Base-by-base conservation (phyloP, 768 basidiomycete genomes). In the Suillus brevipes region DNA sequence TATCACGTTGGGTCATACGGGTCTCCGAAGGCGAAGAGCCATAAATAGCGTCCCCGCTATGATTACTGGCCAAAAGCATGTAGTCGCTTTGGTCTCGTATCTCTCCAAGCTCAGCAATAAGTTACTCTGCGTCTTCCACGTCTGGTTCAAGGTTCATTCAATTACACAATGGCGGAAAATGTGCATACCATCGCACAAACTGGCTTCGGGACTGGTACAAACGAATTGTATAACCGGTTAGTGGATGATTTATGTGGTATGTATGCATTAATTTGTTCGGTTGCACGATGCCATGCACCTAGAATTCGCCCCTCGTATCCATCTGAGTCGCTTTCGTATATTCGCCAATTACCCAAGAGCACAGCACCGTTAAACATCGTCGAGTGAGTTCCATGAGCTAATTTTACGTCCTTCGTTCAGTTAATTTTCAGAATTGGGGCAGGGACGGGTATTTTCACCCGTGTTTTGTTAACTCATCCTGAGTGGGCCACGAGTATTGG, bases 391-490 rank as follows among this genome's bases (percentile, higher is more conserved):
- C 9, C 45, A 47, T 47, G 9, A 47, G n/a, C 6, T 23, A 42
- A 18, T 10, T 28, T 10, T 50, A 45, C 25, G 25, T 28, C 52
- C 58, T n/a, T 49, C n/a, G n/a, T 53, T 60, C 16, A 43, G 25
- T 49, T 43, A 14, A 18, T 37, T 23, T 31, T 62, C 68, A 94
- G 92, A 72, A 83, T 93, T 38, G 95, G 94, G 14, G 79, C 90
- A 5, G 95, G 95, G 31, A 95, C 94, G 2, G 95, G 95, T 16
- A 87, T 97, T 62, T 96, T 95, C 76, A 93, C 94, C 18, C 86
- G 93, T 12, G 89, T 93, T 4, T 75, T 96, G 25, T 79, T 96
- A 47, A 83, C 85, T 6, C 84, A 91, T 74, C 81, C 82, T 20
- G 83, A 81, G 49, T 88, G 84, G 84, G 70, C 83, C 23, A 72